Percentiles rank a stretch among this genome's conserved stretches.
Evolutionary conservation across 768 basidiomycete species (phyloP).

Genomic region (Tylopilus felleus): DNA sequence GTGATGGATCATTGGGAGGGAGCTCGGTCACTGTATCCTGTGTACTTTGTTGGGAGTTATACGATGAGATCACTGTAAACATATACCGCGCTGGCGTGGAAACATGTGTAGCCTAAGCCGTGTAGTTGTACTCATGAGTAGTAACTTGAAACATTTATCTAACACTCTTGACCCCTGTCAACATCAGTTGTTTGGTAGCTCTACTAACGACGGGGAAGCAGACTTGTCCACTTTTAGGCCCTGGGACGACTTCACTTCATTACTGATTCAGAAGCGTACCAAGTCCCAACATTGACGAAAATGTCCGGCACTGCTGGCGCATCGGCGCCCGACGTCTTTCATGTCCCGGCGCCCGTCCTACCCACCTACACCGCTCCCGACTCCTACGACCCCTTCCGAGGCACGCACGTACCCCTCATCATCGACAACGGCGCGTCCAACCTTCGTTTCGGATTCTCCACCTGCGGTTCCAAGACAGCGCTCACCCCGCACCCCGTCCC

Average conservation of each 20-base stretch:
- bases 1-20: not conserved
- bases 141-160: no score
- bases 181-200: no score
- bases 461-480: conserved; percentile 30
- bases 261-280: no score
- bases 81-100: not conserved
- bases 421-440: conserved; percentile 88
- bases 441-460: conserved; percentile 82
- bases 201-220: no score
- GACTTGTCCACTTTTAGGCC: no score
- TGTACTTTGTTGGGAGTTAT: not conserved
- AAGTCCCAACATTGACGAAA: not conserved
- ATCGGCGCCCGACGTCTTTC: conserved; percentile 15
- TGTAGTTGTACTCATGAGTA: not conserved
- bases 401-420: conserved; percentile 59
- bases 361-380: conserved; percentile 38
- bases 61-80: not conserved
- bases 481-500: conserved; percentile 52
- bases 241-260: no score
- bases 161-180: no score
- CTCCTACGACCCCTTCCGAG: conserved; percentile 51
- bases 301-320: conserved; percentile 14
- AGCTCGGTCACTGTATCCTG: no score
- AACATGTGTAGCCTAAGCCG: no score
- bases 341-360: conserved; percentile 20